These are phyloP conservation scores for Daldinia bambusicola DNA, from an alignment of 495 filamentous ascomycete species.

Conservation along the genomic window DNA sequence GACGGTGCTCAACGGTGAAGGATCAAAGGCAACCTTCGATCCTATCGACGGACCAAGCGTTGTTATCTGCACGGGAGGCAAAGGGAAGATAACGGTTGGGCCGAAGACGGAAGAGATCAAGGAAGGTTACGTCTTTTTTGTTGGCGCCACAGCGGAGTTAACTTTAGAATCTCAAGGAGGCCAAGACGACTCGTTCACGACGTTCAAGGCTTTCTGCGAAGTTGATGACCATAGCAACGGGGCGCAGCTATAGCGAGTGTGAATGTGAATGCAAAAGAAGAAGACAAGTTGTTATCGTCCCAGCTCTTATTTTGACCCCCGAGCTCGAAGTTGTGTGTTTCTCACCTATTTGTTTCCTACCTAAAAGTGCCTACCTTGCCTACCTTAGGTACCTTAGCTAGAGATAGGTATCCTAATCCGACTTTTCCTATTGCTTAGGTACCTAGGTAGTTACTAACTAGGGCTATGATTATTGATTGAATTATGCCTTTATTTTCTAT, in stretches of 20 bases:
- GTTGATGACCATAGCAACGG: conserved; percentile 59
- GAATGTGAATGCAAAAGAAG: not conserved
- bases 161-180: conserved; percentile 73
- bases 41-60: conserved; percentile 89
- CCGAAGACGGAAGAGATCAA: conserved; percentile 73
- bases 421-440: too few species aligned
- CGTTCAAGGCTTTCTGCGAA: conserved; percentile 97
- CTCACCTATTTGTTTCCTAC: not conserved
- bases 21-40: conserved; percentile 86
- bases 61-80: conserved; percentile 85
- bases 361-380: not conserved
- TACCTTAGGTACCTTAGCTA: too few species aligned
- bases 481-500: too few species aligned
- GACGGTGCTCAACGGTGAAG: conserved; percentile 73
- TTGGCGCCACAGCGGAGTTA: conserved; percentile 88
- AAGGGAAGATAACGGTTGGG: conserved; percentile 85
- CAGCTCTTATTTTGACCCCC: not conserved
- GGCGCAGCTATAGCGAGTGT: conserved; percentile 25
- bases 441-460: too few species aligned
- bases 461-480: too few species aligned
- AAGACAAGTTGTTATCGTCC: not conserved
- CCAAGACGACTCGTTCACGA: conserved; percentile 74
- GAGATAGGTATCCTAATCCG: too few species aligned
- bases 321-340: not conserved
- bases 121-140: conserved; percentile 88